Base-by-base conservation (phyloP, 331 rosid species). In the Rosa hybrid region DNA sequence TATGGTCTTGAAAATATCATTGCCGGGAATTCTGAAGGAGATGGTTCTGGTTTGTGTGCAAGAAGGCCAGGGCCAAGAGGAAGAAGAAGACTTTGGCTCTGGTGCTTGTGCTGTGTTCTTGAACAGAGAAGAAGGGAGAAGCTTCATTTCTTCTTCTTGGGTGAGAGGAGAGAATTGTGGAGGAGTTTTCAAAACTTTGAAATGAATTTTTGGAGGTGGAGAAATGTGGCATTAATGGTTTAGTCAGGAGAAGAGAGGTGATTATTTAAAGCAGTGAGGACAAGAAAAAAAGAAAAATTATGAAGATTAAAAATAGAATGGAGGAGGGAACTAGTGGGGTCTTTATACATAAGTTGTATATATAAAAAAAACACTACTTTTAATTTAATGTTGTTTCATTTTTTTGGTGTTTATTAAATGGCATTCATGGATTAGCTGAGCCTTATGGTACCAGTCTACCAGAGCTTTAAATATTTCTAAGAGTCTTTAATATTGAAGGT, bases 41-140 rank as follows among this genome's bases (percentile, higher is more conserved):
- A 89, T 91, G 56, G 98, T 93, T 86, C 87, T 86, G 21, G 97
- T 84, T 76, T 88, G 98, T 49, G 89, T 64, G 71, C 97, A 91
- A 34, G 93, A 87, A 21, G 93, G 97, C 87, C 91, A 96, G 3
- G 91, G 81, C 94, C 97, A 86, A 70, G 78, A 68, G 56, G 90
- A 44, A 12, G 60, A 46, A 8, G 90, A 84, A 7, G 83, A 72
- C 75, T 81, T 75, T 39, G 72, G 50, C 72, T 18, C 50, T 68
- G n/a, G 18, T 39, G 49, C 44, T 48, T 39, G 53, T 27, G 85
- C 11, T 49, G 59, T 76, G 89, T 42, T 83, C 69, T 89, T 89
- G 77, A 85, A 84, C 67, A 87, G 78, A 72, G 89, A 82, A 72
- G 89, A 83, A 14, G 91, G 87, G 7, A 89, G 89, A 11, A 91